These are phyloP conservation scores for Opeltia flavorubescens DNA, from an alignment of 495 filamentous ascomycete genomes.

Conservation along the genomic window DNA sequence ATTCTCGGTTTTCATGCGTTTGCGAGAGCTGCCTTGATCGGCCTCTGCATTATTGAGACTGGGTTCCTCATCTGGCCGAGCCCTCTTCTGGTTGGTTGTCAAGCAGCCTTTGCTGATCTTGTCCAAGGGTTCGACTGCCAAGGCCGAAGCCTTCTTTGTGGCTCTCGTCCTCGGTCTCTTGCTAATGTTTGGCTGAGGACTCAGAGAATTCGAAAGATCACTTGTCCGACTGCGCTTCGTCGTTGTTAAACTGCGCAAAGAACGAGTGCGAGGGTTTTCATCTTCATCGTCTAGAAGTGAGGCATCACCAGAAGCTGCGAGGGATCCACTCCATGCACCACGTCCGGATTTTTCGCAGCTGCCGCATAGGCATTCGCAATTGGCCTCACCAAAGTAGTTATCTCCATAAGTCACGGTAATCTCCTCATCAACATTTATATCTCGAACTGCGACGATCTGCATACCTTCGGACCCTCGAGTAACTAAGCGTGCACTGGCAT, in stretches of 20 bases:
- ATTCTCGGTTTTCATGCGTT: not conserved
- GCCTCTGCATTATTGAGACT: not conserved
- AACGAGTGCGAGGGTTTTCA: constrained; percentile 7
- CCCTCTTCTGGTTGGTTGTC: not conserved
- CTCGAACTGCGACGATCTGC: constrained; percentile 61
- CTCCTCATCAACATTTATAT: constrained; percentile 81
- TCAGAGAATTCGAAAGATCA: not conserved
- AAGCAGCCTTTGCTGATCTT: not conserved
- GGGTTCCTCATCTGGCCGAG: constrained; percentile 2
- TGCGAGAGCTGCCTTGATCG: not conserved
- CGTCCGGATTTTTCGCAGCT: constrained; percentile 64
- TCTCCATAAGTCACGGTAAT: constrained; percentile 93
- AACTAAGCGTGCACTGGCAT: constrained; percentile 75
- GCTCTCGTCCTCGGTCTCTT: not conserved
- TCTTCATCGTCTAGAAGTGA: constrained; percentile 22
- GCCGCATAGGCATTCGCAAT: constrained; percentile 85
- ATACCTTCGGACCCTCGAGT: constrained; percentile 76
- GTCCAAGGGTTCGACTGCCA: not conserved
- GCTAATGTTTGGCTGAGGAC: not conserved
- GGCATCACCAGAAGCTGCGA: constrained; percentile 25
- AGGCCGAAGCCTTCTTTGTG: not conserved
- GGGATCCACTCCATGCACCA: constrained; percentile 63
- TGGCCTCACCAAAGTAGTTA: constrained; percentile 89
- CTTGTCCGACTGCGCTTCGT: not conserved
- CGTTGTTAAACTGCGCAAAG: constrained; percentile 3